phyloP scores from a whole-genome alignment of 2,329 filamentous ascomycete genomes.

The Calycina marina region DNA sequence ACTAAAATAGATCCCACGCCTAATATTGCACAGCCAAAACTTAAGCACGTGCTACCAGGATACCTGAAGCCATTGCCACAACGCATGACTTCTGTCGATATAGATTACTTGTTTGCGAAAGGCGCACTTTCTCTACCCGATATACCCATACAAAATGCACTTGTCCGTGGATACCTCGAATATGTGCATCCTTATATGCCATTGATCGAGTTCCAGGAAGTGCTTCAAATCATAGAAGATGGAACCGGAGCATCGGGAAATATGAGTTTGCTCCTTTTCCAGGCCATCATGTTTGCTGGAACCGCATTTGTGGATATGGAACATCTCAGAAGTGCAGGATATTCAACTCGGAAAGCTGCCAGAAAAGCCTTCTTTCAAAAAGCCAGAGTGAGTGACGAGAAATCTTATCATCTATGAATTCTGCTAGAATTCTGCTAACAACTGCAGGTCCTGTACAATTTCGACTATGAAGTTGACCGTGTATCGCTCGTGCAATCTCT shows the following conservation, averaged over 20 bases:
- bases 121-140: conserved; percentile 69
- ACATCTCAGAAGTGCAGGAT: conserved; percentile 63
- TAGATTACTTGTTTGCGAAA: conserved; percentile 71
- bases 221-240: conserved; percentile 44
- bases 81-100: conserved; percentile 66
- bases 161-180: conserved; percentile 71
- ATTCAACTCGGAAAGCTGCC: conserved; percentile 62
- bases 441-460: conserved; percentile 69
- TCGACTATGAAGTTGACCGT: conserved; percentile 85
- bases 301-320: conserved; percentile 78
- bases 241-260: conserved; percentile 55
- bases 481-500: conserved; percentile 79
- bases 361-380: conserved; percentile 82
- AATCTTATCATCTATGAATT: too few species aligned
- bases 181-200: conserved; percentile 94
- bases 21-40: conserved; percentile 5
- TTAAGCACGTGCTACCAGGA: conserved; percentile 30
- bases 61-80: conserved; percentile 71
- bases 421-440: conserved; percentile 6
- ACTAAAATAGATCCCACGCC: conserved; percentile 10
- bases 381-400: conserved; percentile 49
- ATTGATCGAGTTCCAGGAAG: conserved; percentile 53
- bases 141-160: conserved; percentile 56
- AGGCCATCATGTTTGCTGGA: conserved; percentile 88
- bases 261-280: conserved; percentile 77